Percentiles rank a stretch among this genome's conserved stretches.
phyloP scores from a whole-genome alignment of 2,329 filamentous ascomycete genomes.

The Pseudonectria foliicola region DNA sequence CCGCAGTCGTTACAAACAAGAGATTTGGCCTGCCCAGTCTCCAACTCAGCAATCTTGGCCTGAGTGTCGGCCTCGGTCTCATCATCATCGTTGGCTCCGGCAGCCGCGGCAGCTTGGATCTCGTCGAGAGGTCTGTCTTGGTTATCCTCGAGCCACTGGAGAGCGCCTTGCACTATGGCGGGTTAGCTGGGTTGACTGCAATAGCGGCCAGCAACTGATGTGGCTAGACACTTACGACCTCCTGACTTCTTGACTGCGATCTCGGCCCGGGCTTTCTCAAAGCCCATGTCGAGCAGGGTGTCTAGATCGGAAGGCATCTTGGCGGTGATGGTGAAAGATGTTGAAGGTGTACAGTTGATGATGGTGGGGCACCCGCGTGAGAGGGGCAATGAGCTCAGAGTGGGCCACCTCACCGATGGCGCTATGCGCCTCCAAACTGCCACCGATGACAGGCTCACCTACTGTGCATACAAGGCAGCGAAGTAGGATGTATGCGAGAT shows the following conservation, averaged over 20 bases:
- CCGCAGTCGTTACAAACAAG: slow-evolving; percentile 92
- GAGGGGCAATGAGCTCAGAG: background rate
- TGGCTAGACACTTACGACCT: slow-evolving; percentile 56
- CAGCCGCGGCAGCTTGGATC: slow-evolving; percentile 47
- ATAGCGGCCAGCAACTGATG: background rate
- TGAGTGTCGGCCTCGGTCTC: slow-evolving; percentile 40
- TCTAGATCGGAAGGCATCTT: slow-evolving; percentile 56
- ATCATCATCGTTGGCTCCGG: slow-evolving; percentile 38
- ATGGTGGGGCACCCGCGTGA: background rate
- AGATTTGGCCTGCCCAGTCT: slow-evolving; percentile 68
- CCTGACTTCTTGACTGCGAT: slow-evolving; percentile 79
- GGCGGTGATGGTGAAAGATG: slow-evolving; percentile 20
- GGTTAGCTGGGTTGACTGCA: slow-evolving; percentile 4
- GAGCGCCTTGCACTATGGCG: slow-evolving; percentile 69
- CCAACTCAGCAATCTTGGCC: slow-evolving; percentile 56
- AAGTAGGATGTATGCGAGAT: too few relatives aligned
- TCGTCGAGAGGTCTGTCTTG: slow-evolving; percentile 82
- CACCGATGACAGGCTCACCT: too few relatives aligned
- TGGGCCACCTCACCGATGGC: too few relatives aligned
- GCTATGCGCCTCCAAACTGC: too few relatives aligned
- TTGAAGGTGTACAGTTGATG: slow-evolving; percentile 5
- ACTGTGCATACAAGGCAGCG: too few relatives aligned
- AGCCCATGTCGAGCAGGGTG: slow-evolving; percentile 64
- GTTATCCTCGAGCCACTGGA: slow-evolving; percentile 92
- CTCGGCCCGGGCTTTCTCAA: slow-evolving; percentile 74